These are phyloP conservation scores for Chalara sp. DNA, from an alignment of 2,329 filamentous ascomycete genomes.

Conservation along the genomic window DNA sequence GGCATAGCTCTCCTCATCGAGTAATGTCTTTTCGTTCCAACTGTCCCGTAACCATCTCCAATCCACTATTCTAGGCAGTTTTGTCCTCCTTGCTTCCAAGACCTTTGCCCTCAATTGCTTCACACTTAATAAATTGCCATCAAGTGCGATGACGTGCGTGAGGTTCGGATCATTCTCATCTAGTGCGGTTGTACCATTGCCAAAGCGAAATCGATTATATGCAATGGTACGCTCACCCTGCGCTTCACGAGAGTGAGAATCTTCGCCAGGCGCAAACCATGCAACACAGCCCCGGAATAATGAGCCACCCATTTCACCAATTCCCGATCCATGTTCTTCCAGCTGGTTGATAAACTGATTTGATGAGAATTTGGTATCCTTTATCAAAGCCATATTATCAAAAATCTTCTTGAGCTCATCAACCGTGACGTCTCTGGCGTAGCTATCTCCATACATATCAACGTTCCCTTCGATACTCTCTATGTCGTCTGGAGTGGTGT, in stretches of 20 bases:
- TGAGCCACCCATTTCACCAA: conserved; percentile 42
- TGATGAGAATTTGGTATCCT: conserved; percentile 39
- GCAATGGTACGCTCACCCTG: conserved; percentile 36
- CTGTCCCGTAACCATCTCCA: conserved; percentile 70
- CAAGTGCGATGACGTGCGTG: conserved; percentile 66
- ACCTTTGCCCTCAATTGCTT: conserved; percentile 39
- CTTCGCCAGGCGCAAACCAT: conserved; percentile 34
- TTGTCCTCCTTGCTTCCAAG: conserved; percentile 37
- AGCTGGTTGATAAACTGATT: conserved; percentile 46
- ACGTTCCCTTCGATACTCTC: conserved; percentile 52
- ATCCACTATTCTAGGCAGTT: conserved; percentile 63
- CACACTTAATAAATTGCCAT: conserved; percentile 34
- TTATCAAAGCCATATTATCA: conserved; percentile 37
- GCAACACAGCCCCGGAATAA: conserved; percentile 41
- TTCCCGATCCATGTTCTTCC: conserved; percentile 45
- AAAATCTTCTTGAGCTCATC: conserved; percentile 55
- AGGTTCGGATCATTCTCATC: conserved; percentile 44
- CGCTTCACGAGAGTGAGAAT: conserved; percentile 11
- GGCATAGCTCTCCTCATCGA: conserved; percentile 68
- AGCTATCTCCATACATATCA: conserved; percentile 80
- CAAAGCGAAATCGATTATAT: conserved; percentile 59
- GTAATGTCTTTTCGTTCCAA: conserved; percentile 69
- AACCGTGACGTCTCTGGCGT: conserved; percentile 58
- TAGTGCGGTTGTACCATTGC: conserved; percentile 52
- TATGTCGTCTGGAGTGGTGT: conserved; percentile 50